Base-by-base conservation (phyloP, 352 stramenopile genomes). In the Globisporangium emineosum region DNA sequence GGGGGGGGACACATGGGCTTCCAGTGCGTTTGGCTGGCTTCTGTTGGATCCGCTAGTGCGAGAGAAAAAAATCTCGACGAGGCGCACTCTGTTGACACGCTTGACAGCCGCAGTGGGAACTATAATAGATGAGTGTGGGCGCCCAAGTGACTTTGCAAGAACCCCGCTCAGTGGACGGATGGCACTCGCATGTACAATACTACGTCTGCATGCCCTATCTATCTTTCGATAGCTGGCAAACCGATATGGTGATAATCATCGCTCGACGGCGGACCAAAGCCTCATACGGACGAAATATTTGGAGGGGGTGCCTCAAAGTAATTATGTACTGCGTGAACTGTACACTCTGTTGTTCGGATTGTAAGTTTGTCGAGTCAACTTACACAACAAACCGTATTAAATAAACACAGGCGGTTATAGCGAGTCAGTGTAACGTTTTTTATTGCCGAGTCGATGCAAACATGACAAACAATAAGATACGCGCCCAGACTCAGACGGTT, bases 11-110 rank as follows among this genome's bases (percentile, higher is more conserved):
- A 10, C 23, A 23, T 19, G 45, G 7, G 5, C 3, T 37, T 37
- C 13, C 32, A 37, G 7, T 37, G 32, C 32, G 9, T 12, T 37
- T 37, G 32, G 15, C 15, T n/a, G n/a, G n/a, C n/a, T n/a, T n/a
- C n/a, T n/a, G n/a, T n/a, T n/a, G n/a, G n/a, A n/a, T n/a, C n/a
- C n/a, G n/a, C 19, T 17, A 1, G n/a, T 30, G 45, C 35, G 35
- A 35, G n/a, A n/a, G n/a, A n/a, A n/a, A n/a, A 42, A 30, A 53
- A 30, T 53, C 47, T 50, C 55, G 42, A 42, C 17, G n/a, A 32
- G 30, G 2, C n/a, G 23, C 37, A 49, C 55, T 30, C 55, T 61
- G 25, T 40, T 52, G 55, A 61, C 55, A 37, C 55, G 55, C 52
- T 52, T 61, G 55, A 61, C 55, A 61, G 37, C n/a, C 37, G 13